A percentile compares a stretch with the other conserved stretches of the same genome.
Evolutionary conservation across 306 rosid genomes (phyloP).

Genomic region (Glycine tomentella): DNA sequence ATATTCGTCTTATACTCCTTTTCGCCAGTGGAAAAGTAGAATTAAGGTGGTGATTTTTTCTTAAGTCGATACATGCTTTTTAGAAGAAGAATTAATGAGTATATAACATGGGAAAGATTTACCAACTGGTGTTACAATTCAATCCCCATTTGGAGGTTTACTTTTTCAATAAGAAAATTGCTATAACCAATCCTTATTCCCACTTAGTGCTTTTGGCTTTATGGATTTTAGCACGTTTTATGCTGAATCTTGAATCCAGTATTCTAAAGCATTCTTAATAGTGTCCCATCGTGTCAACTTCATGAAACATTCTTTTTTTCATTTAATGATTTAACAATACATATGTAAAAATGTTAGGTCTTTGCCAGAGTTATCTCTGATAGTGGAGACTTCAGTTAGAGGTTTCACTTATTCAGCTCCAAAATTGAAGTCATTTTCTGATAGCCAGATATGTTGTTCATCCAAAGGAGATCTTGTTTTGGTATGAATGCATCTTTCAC

Average conservation of each 20-base stretch:
- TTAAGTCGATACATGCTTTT: no score
- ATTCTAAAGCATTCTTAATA: constrained; percentile 9
- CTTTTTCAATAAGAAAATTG: constrained; percentile 7
- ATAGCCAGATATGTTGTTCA: constrained; percentile 70
- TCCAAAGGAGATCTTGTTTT: constrained; percentile 74
- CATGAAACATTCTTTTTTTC: background rate
- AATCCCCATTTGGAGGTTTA: background rate
- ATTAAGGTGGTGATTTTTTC: no score
- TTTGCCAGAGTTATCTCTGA: constrained; percentile 72
- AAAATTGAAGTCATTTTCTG: constrained; percentile 60
- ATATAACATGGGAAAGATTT: constrained; percentile 10
- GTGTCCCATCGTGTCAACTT: constrained; percentile 11
- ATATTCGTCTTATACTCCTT: background rate
- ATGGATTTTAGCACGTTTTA: no score
- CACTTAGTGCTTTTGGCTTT: background rate
- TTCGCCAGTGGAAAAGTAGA: no score
- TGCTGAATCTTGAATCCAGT: background rate
- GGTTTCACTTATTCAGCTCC: constrained; percentile 72
- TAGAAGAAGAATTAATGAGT: background rate
- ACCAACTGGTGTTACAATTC: background rate
- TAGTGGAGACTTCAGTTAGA: constrained; percentile 71
- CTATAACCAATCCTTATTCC: background rate
- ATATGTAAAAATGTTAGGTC: constrained; percentile 58
- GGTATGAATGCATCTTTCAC: constrained; percentile 57
- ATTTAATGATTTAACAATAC: background rate